Conservation (phyloP, 2,329 filamentous ascomycete species). For the Aspergillus aculeatus region DNA sequence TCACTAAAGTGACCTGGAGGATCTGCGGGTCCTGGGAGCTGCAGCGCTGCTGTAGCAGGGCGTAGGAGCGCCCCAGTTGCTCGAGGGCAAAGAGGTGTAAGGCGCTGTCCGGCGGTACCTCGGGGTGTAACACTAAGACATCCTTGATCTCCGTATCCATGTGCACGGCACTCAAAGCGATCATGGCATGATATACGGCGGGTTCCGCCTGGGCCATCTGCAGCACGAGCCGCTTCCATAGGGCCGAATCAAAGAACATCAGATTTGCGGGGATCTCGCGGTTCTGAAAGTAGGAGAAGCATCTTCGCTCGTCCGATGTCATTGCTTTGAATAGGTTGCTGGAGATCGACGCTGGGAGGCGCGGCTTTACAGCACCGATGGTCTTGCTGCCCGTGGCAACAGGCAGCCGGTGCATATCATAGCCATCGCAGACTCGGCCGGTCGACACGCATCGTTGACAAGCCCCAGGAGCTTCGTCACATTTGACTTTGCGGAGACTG, state of each 20-base stretch:
- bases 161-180: conserved; percentile 9
- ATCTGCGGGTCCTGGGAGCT: conserved; percentile 10
- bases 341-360: neutral
- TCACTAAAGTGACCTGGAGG: conserved; percentile 2
- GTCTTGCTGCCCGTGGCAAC: neutral
- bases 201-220: conserved; percentile 5
- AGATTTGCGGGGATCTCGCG: conserved; percentile 14
- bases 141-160: neutral
- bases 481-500: no score
- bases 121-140: neutral
- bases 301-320: conserved; percentile 21
- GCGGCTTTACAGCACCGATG: neutral
- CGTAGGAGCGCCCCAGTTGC: conserved; percentile 3
- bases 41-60: neutral
- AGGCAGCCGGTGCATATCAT: conserved; percentile 21
- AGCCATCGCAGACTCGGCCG: conserved; percentile 21
- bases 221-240: conserved; percentile 8
- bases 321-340: neutral
- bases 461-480: no score
- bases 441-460: no score
- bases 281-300: conserved; percentile 19
- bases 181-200: conserved; percentile 12
- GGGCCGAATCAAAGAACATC: conserved; percentile 13
- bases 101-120: neutral
- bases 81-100: conserved; percentile 11